Evolutionary conservation across 257 asterid species (phyloP).

Genomic region (Fraxinus americana): DNA sequence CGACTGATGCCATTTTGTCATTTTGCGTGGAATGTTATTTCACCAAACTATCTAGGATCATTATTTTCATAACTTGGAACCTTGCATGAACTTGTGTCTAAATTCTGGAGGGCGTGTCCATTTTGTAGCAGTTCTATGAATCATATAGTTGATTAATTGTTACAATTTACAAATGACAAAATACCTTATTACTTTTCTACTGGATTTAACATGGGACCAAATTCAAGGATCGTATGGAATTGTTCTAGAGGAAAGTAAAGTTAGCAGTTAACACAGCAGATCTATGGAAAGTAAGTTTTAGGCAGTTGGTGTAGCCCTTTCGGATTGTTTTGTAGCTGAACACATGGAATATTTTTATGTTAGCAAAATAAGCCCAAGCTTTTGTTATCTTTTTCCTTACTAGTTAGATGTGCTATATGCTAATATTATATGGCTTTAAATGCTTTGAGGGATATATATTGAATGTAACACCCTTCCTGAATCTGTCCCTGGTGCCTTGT

Average conservation of each 20-base stretch:
- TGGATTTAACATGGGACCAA: not conserved
- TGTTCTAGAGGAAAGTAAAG: conserved; percentile 4
- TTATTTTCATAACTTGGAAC: not conserved
- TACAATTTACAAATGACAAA: conserved; percentile 10
- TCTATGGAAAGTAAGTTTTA: not conserved
- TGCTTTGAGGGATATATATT: not conserved
- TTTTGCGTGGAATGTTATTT: conserved; percentile 13
- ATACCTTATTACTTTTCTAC: not conserved
- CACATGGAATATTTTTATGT: not conserved
- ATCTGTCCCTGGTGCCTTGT: not conserved
- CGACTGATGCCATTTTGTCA: not conserved
- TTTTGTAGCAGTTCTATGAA: conserved; percentile 17
- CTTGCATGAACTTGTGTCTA: conserved; percentile 23
- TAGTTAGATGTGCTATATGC: not conserved
- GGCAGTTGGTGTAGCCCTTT: conserved; percentile 6
- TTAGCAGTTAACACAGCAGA: not conserved
- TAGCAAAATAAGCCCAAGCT: not conserved
- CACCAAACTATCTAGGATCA: not conserved
- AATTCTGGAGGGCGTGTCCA: conserved; percentile 11
- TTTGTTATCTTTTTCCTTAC: not conserved
- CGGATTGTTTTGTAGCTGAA: not conserved
- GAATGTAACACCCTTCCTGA: not conserved
- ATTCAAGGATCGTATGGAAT: conserved; percentile 4
- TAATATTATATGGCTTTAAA: not conserved
- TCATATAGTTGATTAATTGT: conserved; percentile 12